Percentiles rank a stretch among this genome's conserved stretches.
Conservation (phyloP, 257 asterid species). For the Nicotiana obtusifolia region DNA sequence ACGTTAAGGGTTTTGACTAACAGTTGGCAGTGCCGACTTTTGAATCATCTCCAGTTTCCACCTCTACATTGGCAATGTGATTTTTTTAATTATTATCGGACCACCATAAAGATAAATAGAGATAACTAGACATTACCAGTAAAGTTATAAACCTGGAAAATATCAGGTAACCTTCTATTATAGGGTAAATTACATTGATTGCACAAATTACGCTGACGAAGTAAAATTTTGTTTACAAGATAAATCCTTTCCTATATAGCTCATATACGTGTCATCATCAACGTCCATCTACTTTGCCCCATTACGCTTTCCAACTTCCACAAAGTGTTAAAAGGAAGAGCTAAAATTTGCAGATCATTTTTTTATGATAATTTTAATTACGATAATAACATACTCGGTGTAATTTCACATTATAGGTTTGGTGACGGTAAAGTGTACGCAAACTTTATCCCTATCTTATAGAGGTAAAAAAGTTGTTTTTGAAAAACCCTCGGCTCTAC, state of each 20-base stretch:
- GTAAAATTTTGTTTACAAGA: too few species aligned
- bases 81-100: too few species aligned
- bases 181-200: too few species aligned
- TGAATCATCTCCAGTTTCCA: too few species aligned
- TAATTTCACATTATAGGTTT: fast-evolving
- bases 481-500: fast-evolving
- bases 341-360: not conserved
- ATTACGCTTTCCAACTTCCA: not conserved
- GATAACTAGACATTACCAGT: not conserved
- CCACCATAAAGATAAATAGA: too few species aligned
- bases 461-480: fast-evolving
- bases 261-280: not conserved
- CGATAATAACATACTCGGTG: fast-evolving
- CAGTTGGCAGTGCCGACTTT: too few species aligned
- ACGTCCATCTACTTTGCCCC: not conserved
- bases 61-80: too few species aligned
- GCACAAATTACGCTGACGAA: too few species aligned
- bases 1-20: too few species aligned
- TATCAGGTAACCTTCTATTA: too few species aligned
- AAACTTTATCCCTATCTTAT: fast-evolving
- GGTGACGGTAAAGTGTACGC: too few species aligned
- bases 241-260: not conserved
- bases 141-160: not conserved
- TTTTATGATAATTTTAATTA: too few species aligned
- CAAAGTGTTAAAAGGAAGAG: not conserved